Evolutionary conservation across 2,329 filamentous ascomycete species (phyloP), one percentile per base, ranked within the genome.

Genomic region (Dothistroma septosporum): DNA sequence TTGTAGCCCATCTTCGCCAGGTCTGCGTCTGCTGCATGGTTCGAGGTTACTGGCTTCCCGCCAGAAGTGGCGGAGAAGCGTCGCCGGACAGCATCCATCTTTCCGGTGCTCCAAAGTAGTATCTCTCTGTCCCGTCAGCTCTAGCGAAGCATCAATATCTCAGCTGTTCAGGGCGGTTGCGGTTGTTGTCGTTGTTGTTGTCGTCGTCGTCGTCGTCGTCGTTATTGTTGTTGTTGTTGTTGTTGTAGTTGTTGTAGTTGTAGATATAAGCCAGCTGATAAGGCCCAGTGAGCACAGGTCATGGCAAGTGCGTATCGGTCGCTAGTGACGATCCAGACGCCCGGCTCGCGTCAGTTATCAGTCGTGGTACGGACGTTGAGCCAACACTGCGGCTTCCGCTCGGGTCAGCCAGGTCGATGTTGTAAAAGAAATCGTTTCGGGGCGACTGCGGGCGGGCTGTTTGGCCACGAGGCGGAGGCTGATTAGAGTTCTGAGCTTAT

Each of bases 1-100:
- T 83, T 83, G 78, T 89, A 89, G 56, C 87, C 87, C 85, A 89
- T 85, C 66, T 80, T 81, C 62, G 82, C 85, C 69, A 88, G 79
- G 56, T 83, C 82, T 63, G 82, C 83, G 71, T 87, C 83, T 61
- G 70, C 73, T 70, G 61, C 55, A 2, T 77, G 64, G 67, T 83
- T 65, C 22, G 65, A 31, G 28, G 67, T 66, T 32, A 28, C 47
- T 31, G 55, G 63, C 57, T 37, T 56, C 54, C 14, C 49, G 21
- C 41, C 31, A 2, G 12, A 48, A 35, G 32, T 46, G 28, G 53
- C 22, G 31, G 64, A 66, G 49, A 64, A 52, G 54, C 64, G 62
- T 19, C 60, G 61, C 57, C 56, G 58, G 35, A 61, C 33, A n/a
- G 50, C 41, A 37, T 64, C 56, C 64, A 66, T 66, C 14, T 24